A percentile compares a stretch with the other conserved stretches of the same genome.
Conservation (phyloP, 352 stramenopile species). For the Pythium aquatile region DNA sequence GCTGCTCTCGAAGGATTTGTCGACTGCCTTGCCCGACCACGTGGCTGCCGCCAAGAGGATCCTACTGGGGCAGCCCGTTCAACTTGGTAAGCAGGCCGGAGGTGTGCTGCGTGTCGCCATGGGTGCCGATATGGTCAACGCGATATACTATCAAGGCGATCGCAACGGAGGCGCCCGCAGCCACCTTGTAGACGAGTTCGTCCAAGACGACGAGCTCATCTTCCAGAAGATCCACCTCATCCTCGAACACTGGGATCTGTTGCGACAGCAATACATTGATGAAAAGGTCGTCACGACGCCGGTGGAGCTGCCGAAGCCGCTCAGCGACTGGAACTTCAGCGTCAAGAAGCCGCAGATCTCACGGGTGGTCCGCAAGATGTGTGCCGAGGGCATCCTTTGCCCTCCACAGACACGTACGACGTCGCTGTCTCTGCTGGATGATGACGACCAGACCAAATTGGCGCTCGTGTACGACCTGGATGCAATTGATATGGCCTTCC, state of each 20-base stretch:
- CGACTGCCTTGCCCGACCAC: conserved; percentile 43
- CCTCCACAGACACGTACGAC: conserved; percentile 5
- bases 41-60: conserved; percentile 46
- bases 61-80: conserved; percentile 79
- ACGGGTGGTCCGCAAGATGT: conserved; percentile 61
- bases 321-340: conserved; percentile 74
- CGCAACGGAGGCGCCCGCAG: conserved; percentile 32
- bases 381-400: conserved; percentile 41
- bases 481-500: conserved; percentile 83
- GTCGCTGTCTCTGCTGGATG: conserved; percentile 20
- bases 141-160: conserved; percentile 42
- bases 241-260: conserved; percentile 60
- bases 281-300: conserved; percentile 35
- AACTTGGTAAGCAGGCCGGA: conserved; percentile 56
- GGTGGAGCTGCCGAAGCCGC: conserved; percentile 46
- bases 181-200: conserved; percentile 39
- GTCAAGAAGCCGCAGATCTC: conserved; percentile 66
- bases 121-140: conserved; percentile 86
- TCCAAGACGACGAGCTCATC: conserved; percentile 53
- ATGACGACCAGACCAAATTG: conserved; percentile 51
- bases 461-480: conserved; percentile 85
- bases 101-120: conserved; percentile 83
- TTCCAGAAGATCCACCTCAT: conserved; percentile 73
- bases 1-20: conserved; percentile 73
- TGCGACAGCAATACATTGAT: conserved; percentile 64